Percentiles rank a stretch among this genome's conserved stretches.
Conservation (phyloP, 768 basidiomycete species). For the Astraeus odoratus region DNA sequence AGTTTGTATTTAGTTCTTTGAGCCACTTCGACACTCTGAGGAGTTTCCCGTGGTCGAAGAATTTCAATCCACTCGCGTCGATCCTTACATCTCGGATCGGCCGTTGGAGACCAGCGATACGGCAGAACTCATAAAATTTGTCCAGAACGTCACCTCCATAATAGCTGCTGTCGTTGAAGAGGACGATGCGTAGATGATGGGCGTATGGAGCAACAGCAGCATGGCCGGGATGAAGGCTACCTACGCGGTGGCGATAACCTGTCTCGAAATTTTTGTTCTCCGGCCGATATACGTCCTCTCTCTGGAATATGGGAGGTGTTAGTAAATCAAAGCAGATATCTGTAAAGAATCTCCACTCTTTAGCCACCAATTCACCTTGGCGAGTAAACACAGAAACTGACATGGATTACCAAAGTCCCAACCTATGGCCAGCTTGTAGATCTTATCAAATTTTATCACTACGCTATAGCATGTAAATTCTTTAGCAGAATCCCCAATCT, state of each 20-base stretch:
- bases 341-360: too few species aligned
- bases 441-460: slow-evolving; percentile 48
- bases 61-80: slow-evolving; percentile 40
- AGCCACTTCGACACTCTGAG: slow-evolving; percentile 39
- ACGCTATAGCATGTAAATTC: slow-evolving; percentile 47
- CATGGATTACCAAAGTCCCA: slow-evolving; percentile 58
- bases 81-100: slow-evolving; percentile 31
- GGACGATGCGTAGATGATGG: slow-evolving; percentile 58
- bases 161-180: slow-evolving; percentile 42
- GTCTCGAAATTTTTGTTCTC: slow-evolving; percentile 30
- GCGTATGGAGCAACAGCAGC: slow-evolving; percentile 59
- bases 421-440: slow-evolving; percentile 55
- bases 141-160: slow-evolving; percentile 29
- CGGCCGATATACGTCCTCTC: slow-evolving; percentile 49
- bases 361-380: background rate
- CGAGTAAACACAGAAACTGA: slow-evolving; percentile 25
- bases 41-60: slow-evolving; percentile 47
- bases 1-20: slow-evolving; percentile 30
- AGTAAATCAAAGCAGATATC: slow-evolving; percentile 64
- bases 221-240: slow-evolving; percentile 54
- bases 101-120: slow-evolving; percentile 38
- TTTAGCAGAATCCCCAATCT: slow-evolving; percentile 56
- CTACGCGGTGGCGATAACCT: slow-evolving; percentile 53
- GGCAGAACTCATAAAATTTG: slow-evolving; percentile 50
- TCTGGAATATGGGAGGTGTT: slow-evolving; percentile 59